phyloP scores from a whole-genome alignment of 2,329 filamentous ascomycete species.

The Neofusicoccum sp. region DNA sequence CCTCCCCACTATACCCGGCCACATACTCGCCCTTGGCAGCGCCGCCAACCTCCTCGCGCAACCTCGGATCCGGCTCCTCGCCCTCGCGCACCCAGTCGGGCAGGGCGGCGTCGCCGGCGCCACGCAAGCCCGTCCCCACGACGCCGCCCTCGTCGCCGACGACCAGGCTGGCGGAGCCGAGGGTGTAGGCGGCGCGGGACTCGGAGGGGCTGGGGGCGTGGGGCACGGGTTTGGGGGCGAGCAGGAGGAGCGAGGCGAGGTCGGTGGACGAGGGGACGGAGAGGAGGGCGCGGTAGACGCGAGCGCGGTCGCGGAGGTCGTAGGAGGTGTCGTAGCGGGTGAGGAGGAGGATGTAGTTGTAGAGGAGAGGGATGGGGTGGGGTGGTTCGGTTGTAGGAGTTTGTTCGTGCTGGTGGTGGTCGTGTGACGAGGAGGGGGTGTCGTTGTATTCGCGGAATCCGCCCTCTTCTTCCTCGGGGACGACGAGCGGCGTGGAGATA shows the following conservation, averaged over 20 bases:
- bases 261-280: constrained; percentile 72
- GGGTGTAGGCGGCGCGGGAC: constrained; percentile 69
- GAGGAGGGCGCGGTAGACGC: constrained; percentile 83
- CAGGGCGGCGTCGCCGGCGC: constrained; percentile 73
- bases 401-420: constrained; percentile 41
- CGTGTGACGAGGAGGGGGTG: constrained; percentile 18
- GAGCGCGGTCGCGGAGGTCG: constrained; percentile 85
- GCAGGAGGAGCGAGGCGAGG: constrained; percentile 82
- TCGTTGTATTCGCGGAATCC: constrained; percentile 25
- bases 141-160: constrained; percentile 72
- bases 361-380: constrained; percentile 74
- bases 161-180: constrained; percentile 84
- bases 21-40: constrained; percentile 34
- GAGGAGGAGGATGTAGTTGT: constrained; percentile 79
- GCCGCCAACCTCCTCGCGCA: constrained; percentile 60
- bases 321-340: constrained; percentile 93
- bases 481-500: not conserved
- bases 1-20: not conserved
- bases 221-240: constrained; percentile 91
- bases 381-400: not conserved
- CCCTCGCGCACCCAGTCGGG: constrained; percentile 84
- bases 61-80: constrained; percentile 70
- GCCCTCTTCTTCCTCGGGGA: constrained; percentile 14
- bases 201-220: constrained; percentile 88
- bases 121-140: constrained; percentile 62